Conservation (phyloP, 345 rosid genomes). For the Gossypium stocksii region DNA sequence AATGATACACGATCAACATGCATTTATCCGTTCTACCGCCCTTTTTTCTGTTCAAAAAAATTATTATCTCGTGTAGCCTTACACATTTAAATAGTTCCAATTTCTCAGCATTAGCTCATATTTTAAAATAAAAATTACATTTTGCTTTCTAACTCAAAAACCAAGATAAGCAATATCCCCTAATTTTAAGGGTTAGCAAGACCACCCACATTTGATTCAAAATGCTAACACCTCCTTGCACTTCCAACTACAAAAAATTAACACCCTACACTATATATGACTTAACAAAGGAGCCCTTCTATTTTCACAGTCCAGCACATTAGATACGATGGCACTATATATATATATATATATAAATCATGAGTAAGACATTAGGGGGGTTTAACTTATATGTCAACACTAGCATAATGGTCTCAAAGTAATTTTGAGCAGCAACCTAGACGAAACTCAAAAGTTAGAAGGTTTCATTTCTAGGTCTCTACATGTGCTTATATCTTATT, state of each 20-base stretch:
- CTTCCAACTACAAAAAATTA: neutral
- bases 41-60: neutral
- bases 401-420: neutral
- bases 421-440: neutral
- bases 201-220: neutral
- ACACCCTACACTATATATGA: neutral
- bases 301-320: neutral
- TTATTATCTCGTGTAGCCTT: neutral
- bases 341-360: neutral
- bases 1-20: neutral
- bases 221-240: neutral
- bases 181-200: neutral
- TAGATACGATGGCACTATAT: neutral
- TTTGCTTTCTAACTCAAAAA: neutral
- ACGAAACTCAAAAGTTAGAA: neutral
- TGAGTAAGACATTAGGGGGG: neutral
- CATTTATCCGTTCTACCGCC: too few species aligned
- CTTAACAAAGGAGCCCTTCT: neutral
- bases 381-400: neutral
- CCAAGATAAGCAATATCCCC: neutral
- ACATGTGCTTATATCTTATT: neutral
- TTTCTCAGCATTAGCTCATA: neutral
- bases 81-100: neutral
- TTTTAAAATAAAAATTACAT: neutral
- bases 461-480: conserved; percentile 2